Conservation (phyloP, 345 rosid genomes). For the Orychophragmus violaceus region DNA sequence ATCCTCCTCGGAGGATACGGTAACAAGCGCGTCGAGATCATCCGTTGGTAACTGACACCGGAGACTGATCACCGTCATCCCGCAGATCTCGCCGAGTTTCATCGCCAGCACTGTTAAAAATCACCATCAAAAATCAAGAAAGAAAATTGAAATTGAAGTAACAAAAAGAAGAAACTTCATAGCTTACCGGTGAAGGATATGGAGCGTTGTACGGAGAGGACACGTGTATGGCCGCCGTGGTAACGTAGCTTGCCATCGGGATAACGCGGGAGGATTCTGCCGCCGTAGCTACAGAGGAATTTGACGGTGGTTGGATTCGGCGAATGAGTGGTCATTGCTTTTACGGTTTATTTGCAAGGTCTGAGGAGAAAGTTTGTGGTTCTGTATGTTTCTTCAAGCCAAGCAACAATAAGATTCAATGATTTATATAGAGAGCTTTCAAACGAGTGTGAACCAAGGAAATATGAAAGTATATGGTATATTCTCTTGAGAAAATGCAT, state of each 20-base stretch:
- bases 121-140: background rate
- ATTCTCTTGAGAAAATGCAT: too few relatives aligned
- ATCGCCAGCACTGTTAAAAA: conserved; percentile 53
- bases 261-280: conserved; percentile 75
- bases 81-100: conserved; percentile 71
- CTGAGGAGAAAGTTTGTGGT: background rate
- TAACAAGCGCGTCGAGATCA: conserved; percentile 81
- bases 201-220: conserved; percentile 74
- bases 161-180: background rate
- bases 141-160: background rate
- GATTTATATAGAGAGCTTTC: background rate
- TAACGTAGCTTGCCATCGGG: conserved; percentile 89
- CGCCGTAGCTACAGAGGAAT: conserved; percentile 86
- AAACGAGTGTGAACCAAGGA: background rate
- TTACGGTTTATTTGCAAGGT: background rate
- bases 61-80: conserved; percentile 36
- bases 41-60: conserved; percentile 91
- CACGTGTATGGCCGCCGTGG: conserved; percentile 80
- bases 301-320: conserved; percentile 40
- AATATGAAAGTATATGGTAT: background rate
- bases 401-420: background rate
- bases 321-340: conserved; percentile 1
- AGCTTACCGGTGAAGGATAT: conserved; percentile 60
- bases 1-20: conserved; percentile 81
- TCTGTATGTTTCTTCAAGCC: background rate